phyloP scores from a whole-genome alignment of 1,139 yeast species.

The Zygosaccharomyces sapae region DNA sequence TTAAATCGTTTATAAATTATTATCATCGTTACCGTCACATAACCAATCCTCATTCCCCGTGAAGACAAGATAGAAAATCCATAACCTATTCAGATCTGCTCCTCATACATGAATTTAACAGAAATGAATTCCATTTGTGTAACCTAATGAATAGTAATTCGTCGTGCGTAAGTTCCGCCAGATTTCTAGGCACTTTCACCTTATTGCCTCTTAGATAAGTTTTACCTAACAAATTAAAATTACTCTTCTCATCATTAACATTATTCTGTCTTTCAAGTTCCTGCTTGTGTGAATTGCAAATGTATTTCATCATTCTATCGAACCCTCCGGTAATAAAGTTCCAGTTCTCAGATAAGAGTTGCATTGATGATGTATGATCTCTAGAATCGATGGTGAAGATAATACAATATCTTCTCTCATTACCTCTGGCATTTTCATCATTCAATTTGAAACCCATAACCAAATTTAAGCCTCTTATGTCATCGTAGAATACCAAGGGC shows the following conservation, averaged over 20 bases:
- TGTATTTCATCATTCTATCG: constrained; percentile 46
- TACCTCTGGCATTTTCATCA: constrained; percentile 73
- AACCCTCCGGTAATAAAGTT: constrained; percentile 50
- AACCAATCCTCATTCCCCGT: no score
- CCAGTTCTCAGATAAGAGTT: constrained; percentile 53
- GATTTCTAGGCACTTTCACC: constrained; percentile 50
- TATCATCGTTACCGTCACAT: no score
- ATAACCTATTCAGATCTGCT: background rate
- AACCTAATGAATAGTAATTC: constrained; percentile 55
- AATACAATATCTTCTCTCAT: constrained; percentile 67
- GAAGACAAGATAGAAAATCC: background rate
- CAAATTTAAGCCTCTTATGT: constrained; percentile 61
- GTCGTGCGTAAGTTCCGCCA: constrained; percentile 60
- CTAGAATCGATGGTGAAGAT: constrained; percentile 62
- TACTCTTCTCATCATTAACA: constrained; percentile 41
- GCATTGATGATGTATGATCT: constrained; percentile 33
- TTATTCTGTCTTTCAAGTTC: constrained; percentile 30
- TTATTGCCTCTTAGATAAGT: constrained; percentile 45
- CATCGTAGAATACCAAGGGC: constrained; percentile 72
- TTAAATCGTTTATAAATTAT: no score
- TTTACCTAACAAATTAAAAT: constrained; percentile 38
- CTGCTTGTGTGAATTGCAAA: constrained; percentile 44
- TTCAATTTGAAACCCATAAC: constrained; percentile 61
- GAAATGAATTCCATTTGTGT: constrained; percentile 62
- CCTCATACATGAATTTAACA: constrained; percentile 34